Evolutionary conservation across 2,329 filamentous ascomycete genomes (phyloP).

Genomic region (Aureobasidium vineae): DNA sequence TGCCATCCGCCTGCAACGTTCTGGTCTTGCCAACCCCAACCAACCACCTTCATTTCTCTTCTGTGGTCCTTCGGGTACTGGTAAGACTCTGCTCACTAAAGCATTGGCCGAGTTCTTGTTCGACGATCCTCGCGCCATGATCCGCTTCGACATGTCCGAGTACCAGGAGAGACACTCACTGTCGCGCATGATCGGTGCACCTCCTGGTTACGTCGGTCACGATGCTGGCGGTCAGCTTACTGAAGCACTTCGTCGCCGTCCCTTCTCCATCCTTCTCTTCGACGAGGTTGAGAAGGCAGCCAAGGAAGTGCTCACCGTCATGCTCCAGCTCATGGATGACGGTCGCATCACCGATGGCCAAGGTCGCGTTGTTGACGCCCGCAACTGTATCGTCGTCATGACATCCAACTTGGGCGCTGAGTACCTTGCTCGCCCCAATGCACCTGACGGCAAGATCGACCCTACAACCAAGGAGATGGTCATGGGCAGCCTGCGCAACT

Average conservation of each 20-base stretch:
- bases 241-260: slow-evolving; percentile 86
- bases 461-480: slow-evolving; percentile 82
- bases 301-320: slow-evolving; percentile 93
- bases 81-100: slow-evolving; percentile 96
- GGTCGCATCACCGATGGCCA: slow-evolving; percentile 98
- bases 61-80: slow-evolving; percentile 96
- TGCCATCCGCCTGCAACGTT: slow-evolving; percentile 91
- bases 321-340: slow-evolving; percentile 99
- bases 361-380: slow-evolving; percentile 89
- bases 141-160: slow-evolving; percentile 99
- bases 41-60: slow-evolving; percentile 98
- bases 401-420: slow-evolving; percentile 97
- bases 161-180: slow-evolving; percentile 97
- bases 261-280: slow-evolving; percentile 96
- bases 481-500: slow-evolving; percentile 85
- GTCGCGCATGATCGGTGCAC: slow-evolving; percentile 95
- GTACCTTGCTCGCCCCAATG: slow-evolving; percentile 76
- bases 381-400: slow-evolving; percentile 99
- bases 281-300: slow-evolving; percentile 99
- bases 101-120: slow-evolving; percentile 97
- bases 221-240: slow-evolving; percentile 95
- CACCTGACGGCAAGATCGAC: slow-evolving; percentile 81
- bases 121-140: slow-evolving; percentile 96
- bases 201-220: slow-evolving; percentile 94
- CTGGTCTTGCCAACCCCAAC: slow-evolving; percentile 91